These are phyloP conservation scores for Cladophialophora yegresii DNA, from an alignment of 2,329 filamentous ascomycete species.

Conservation along the genomic window DNA sequence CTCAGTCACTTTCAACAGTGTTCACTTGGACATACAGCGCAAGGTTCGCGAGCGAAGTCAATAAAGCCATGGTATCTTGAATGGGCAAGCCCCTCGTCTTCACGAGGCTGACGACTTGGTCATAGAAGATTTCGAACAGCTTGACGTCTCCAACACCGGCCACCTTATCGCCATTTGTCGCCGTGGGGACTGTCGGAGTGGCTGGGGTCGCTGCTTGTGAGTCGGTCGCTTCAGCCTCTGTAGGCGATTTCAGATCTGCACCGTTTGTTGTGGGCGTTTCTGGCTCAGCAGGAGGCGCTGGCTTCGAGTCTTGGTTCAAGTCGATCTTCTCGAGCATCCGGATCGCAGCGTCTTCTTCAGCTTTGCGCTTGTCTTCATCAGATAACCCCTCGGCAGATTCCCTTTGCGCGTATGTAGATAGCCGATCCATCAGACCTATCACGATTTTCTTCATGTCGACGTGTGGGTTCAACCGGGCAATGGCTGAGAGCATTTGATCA, in stretches of 20 bases:
- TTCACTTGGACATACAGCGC: slow-evolving; percentile 61
- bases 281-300: slow-evolving; percentile 37
- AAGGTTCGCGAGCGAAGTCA: slow-evolving; percentile 91
- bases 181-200: slow-evolving; percentile 27
- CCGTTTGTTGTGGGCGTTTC: slow-evolving; percentile 39
- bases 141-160: slow-evolving; percentile 65
- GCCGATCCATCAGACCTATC: slow-evolving; percentile 93
- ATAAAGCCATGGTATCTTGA: slow-evolving; percentile 87
- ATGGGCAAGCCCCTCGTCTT: slow-evolving; percentile 88
- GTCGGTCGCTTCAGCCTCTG: slow-evolving; percentile 42
- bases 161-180: slow-evolving; percentile 42
- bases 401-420: slow-evolving; percentile 91
- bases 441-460: slow-evolving; percentile 98
- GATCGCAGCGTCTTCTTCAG: slow-evolving; percentile 80
- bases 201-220: slow-evolving; percentile 35
- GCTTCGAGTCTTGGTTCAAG: slow-evolving; percentile 49
- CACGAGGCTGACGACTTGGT: slow-evolving; percentile 90
- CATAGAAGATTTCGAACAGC: slow-evolving; percentile 96
- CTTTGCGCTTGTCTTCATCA: slow-evolving; percentile 71
- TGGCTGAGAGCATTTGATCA: slow-evolving; percentile 90
- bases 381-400: slow-evolving; percentile 68
- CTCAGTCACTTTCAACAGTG: not conserved
- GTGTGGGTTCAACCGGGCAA: slow-evolving; percentile 88
- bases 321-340: slow-evolving; percentile 76
- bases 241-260: slow-evolving; percentile 36